A percentile compares a stretch with the other conserved stretches of the same genome.
Conservation (phyloP, 805 yeast genomes). For the Ogataea haglerorum region DNA sequence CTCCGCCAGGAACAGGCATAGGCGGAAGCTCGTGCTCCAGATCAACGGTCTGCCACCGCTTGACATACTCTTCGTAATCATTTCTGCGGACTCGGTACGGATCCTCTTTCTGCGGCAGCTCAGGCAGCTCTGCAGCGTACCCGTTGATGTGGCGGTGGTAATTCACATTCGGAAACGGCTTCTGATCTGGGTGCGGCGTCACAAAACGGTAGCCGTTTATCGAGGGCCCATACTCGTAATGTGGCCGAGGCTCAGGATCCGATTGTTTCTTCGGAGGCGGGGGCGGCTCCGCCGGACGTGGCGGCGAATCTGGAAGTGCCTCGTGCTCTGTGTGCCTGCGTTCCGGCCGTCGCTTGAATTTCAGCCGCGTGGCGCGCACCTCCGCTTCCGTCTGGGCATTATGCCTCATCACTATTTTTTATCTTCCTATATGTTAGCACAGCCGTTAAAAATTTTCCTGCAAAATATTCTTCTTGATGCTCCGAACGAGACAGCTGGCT, state of each 20-base stretch:
- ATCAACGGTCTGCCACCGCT: slow-evolving; percentile 9
- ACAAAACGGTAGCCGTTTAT: slow-evolving; percentile 44
- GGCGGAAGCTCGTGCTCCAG: slow-evolving; percentile 23
- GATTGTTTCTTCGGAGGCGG: not conserved
- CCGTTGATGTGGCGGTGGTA: slow-evolving; percentile 15
- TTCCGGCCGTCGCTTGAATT: slow-evolving; percentile 1
- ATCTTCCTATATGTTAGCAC: slow-evolving; percentile 2
- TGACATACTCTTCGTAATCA: slow-evolving; percentile 23
- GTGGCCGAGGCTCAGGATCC: not conserved
- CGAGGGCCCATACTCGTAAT: slow-evolving; percentile 34
- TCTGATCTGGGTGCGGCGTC: slow-evolving; percentile 25
- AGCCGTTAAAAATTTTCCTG: slow-evolving; percentile 9
- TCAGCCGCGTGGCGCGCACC: not conserved
- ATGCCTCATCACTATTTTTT: not conserved
- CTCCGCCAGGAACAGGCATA: slow-evolving; percentile 7
- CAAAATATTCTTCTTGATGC: not conserved
- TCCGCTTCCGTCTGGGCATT: not conserved
- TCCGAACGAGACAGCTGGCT: slow-evolving; percentile 1
- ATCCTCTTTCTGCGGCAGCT: slow-evolving; percentile 1
- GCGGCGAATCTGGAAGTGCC: not conserved
- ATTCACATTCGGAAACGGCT: slow-evolving; percentile 9
- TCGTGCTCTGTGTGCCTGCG: not conserved
- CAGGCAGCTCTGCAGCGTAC: slow-evolving; percentile 9
- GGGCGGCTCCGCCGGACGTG: not conserved
- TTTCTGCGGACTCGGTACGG: slow-evolving; percentile 22